A percentile compares a stretch with the other conserved stretches of the same genome.
Conservation (phyloP, 768 basidiomycete species). For the Porpolomopsis calyptriformis region DNA sequence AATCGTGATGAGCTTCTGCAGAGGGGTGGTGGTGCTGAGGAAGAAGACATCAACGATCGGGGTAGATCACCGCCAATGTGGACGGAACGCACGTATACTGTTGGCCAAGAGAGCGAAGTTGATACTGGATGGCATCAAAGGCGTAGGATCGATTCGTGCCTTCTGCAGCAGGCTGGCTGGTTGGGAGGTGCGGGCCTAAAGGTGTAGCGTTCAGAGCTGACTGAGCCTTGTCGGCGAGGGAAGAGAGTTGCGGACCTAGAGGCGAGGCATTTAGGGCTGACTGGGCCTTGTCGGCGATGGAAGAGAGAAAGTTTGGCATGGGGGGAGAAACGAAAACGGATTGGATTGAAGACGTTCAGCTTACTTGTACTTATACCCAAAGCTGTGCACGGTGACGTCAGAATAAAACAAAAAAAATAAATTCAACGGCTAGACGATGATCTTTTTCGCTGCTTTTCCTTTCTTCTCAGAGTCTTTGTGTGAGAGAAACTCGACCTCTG, state of each 20-base stretch:
- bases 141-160: conserved; percentile 42
- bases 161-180: conserved; percentile 33
- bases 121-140: conserved; percentile 56
- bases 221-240: conserved; percentile 68
- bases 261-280: conserved; percentile 54
- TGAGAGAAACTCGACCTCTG: conserved; percentile 89
- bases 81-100: conserved; percentile 51
- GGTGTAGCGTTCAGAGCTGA: conserved; percentile 54
- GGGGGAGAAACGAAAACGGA: conserved; percentile 12
- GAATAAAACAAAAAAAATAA: not conserved
- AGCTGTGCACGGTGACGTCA: not conserved
- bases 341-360: conserved; percentile 8
- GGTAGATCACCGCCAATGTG: not conserved
- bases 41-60: conserved; percentile 8
- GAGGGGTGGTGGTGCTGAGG: conserved; percentile 46
- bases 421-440: conserved; percentile 42
- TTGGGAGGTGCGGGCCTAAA: conserved; percentile 33
- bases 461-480: conserved; percentile 96
- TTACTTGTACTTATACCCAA: not conserved
- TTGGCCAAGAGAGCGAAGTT: conserved; percentile 62
- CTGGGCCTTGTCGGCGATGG: conserved; percentile 70
- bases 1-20: conserved; percentile 71
- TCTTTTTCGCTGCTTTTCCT: conserved; percentile 74
- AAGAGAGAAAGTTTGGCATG: conserved; percentile 55
- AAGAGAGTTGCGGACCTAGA: conserved; percentile 44